Base-by-base conservation (phyloP, 441 rosid genomes). In the Theobroma grandiflorum region DNA sequence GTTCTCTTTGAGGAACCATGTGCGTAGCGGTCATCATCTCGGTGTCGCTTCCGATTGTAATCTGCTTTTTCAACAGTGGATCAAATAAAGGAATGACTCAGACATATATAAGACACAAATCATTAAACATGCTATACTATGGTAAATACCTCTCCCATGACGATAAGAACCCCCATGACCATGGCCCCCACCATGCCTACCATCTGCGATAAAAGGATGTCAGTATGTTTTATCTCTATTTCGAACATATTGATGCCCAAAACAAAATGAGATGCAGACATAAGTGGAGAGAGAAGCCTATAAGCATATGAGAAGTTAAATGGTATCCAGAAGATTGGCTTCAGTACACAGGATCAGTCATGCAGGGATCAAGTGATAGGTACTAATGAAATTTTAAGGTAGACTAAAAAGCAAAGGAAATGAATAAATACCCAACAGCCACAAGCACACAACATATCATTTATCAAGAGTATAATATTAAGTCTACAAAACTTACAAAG, bases 1-100 rank as follows among this genome's bases (percentile, higher is more conserved):
- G 74, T 82, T 85, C 98, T 92, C 85, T 92, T 94, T 64, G 98
- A 85, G 79, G 90, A 67, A 42, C 89, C 97, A 0, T 86, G 92
- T 45, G 86, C 83, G 79, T 85, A 89, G 20, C 85, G 94, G 78
- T 96, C 98, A 88, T 96, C 98, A 10, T 96, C 98, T 76, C 98
- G 88, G 72, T 87, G 79, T 74, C 99, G 85, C 86, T 96, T 95
- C 65, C 97, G 89, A 61, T 89, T 87, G 50, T 87, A 90, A 90
- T 96, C 99, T 92, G 82, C 78, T 72, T 76, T 59, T 40, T 53
- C 79, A 74, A 77, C 47, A 80, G 77, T 58, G 10, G 26, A 61
- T 49, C 45, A 74, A 79, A 35, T 9, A 45, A 6, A 33, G 11
- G 57, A 55, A 75, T 63, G 75, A 69, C 66, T 78, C 70, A 72